Evolutionary conservation across 176 grass and related monocot species (phyloP).

Genomic region (Juncus effusus): DNA sequence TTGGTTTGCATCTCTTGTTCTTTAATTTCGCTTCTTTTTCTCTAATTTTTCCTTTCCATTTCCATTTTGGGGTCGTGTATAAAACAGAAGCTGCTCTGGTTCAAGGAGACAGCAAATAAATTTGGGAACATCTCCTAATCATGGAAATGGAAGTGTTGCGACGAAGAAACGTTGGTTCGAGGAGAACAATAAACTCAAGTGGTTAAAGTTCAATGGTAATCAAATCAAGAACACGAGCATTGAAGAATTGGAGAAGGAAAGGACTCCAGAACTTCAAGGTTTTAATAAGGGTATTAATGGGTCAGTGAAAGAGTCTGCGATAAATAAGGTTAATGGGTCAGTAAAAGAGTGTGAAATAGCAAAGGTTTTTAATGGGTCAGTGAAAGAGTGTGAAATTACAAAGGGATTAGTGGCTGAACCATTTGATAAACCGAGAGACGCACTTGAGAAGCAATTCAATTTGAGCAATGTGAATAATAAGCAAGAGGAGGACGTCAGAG

Average conservation of each 20-base stretch:
- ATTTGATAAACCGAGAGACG: not conserved
- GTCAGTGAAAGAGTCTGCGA: not conserved
- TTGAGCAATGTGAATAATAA: conserved; percentile 5
- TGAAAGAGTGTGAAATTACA: too few species aligned
- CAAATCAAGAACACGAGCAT: conserved; percentile 1
- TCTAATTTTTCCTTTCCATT: too few species aligned
- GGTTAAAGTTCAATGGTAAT: conserved; percentile 10
- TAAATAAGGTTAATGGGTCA: too few species aligned
- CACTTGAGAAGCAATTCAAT: not conserved
- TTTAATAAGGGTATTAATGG: conserved; percentile 2
- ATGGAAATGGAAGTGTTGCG: not conserved
- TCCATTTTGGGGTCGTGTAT: too few species aligned
- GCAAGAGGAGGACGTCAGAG: conserved; percentile 6
- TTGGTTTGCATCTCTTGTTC: too few species aligned
- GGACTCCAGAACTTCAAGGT: not conserved
- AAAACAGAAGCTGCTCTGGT: not conserved
- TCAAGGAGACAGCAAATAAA: conserved; percentile 6
- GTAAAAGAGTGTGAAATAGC: too few species aligned
- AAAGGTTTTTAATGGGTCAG: too few species aligned
- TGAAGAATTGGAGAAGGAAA: not conserved
- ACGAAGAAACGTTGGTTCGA: conserved; percentile 3
- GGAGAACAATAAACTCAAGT: conserved; percentile 11
- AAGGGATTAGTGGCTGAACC: too few species aligned
- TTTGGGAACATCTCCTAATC: conserved; percentile 7
- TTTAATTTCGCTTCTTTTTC: too few species aligned